Evolutionary conservation across 352 stramenopile genomes (phyloP).

Genomic region (Globisporangium solare): DNA sequence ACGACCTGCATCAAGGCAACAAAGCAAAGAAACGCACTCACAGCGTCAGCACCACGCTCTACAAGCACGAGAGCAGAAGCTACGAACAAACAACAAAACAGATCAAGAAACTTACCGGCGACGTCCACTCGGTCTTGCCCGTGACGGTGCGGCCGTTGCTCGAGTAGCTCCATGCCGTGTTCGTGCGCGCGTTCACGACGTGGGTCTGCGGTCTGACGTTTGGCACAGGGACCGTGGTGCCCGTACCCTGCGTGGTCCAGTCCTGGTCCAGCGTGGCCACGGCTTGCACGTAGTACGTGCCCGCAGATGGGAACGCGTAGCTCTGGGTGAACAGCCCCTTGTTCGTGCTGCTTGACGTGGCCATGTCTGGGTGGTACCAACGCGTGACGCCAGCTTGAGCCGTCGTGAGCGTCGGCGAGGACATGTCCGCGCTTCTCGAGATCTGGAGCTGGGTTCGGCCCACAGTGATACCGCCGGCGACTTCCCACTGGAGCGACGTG

Average conservation of each 20-base stretch:
- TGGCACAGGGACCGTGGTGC: conserved; percentile 25
- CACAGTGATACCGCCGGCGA: conserved; percentile 51
- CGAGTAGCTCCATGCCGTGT: conserved; percentile 42
- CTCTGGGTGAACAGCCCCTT: conserved; percentile 44
- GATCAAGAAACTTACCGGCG: conserved; percentile 19
- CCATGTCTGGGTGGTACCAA: conserved; percentile 58
- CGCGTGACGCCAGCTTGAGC: conserved; percentile 43
- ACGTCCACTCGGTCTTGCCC: conserved; percentile 52
- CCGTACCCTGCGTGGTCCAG: conserved; percentile 48
- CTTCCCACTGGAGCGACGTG: conserved; percentile 46
- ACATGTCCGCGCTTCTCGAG: conserved; percentile 31
- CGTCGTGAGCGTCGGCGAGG: conserved; percentile 19
- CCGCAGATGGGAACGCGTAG: conserved; percentile 30
- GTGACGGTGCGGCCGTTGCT: conserved; percentile 48
- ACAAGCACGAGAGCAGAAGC: too few relatives aligned
- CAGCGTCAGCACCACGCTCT: too few relatives aligned
- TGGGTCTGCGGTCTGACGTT: conserved; percentile 64
- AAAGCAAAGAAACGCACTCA: too few relatives aligned
- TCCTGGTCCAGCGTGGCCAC: conserved; percentile 61
- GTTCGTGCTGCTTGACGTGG: conserved; percentile 26
- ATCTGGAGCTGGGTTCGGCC: conserved; percentile 49
- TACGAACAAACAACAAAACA: background rate
- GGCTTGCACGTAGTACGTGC: conserved; percentile 56
- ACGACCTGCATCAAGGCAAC: too few relatives aligned
- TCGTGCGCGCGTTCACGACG: conserved; percentile 69